Conservation (phyloP, 2,329 filamentous ascomycete genomes). For the Penicillium sp. region DNA sequence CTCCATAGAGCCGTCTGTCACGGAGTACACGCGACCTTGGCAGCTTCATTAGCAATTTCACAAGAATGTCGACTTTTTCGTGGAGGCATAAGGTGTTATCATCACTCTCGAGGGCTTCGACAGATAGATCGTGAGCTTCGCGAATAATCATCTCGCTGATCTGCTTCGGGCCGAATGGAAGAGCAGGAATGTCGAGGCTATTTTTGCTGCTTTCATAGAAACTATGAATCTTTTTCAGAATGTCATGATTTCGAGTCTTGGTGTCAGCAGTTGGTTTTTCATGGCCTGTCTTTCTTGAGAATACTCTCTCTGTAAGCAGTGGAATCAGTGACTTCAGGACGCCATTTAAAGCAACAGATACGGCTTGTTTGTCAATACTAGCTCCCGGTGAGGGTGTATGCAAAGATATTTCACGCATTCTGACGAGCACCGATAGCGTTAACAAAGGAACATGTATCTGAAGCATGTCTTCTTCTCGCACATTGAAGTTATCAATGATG, state of each 20-base stretch:
- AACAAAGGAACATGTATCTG: constrained; percentile 79
- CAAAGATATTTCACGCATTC: constrained; percentile 42
- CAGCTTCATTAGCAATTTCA: constrained; percentile 47
- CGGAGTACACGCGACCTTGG: constrained; percentile 38
- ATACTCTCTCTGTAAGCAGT: constrained; percentile 49
- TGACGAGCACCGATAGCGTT: constrained; percentile 62
- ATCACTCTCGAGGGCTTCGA: constrained; percentile 31
- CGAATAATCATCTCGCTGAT: constrained; percentile 65
- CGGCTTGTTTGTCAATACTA: constrained; percentile 17
- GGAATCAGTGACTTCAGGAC: constrained; percentile 32
- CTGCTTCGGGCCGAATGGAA: constrained; percentile 60
- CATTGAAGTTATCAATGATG: constrained; percentile 83
- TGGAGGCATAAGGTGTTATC: constrained; percentile 49
- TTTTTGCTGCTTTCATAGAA: constrained; percentile 73
- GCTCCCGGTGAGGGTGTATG: constrained; percentile 11
- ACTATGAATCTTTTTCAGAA: constrained; percentile 61
- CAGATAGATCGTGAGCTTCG: constrained; percentile 51
- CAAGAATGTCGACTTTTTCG: constrained; percentile 60
- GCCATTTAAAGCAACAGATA: constrained; percentile 28
- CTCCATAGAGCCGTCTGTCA: constrained; percentile 36
- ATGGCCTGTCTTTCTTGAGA: constrained; percentile 51
- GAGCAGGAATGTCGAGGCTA: constrained; percentile 62
- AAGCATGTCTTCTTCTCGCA: constrained; percentile 95
- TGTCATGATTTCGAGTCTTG: constrained; percentile 35
- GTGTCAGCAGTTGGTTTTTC: constrained; percentile 22